phyloP scores from a whole-genome alignment of 2,329 filamentous ascomycete genomes.

The Neonectria magnoliae region DNA sequence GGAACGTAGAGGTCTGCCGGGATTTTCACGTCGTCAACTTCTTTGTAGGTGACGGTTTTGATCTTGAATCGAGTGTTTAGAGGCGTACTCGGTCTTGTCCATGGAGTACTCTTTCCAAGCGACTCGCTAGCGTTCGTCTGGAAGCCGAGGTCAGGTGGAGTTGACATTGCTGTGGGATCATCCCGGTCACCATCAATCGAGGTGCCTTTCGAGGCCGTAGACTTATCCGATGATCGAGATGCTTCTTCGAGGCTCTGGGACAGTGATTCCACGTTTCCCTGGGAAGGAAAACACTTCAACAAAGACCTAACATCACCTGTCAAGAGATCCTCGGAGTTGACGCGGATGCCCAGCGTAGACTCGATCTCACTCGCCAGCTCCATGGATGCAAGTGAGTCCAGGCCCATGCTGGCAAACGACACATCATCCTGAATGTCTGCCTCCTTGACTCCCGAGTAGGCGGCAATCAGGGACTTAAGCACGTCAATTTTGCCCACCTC shows the following conservation, averaged over 20 bases:
- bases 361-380: constrained; percentile 32
- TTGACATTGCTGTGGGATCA: constrained; percentile 23
- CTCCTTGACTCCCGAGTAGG: constrained; percentile 29
- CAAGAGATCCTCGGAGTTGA: constrained; percentile 25
- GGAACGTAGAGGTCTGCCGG: constrained; percentile 30
- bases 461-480: constrained; percentile 20
- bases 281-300: constrained; percentile 1
- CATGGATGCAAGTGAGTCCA: constrained; percentile 33
- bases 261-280: background rate
- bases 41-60: constrained; percentile 28
- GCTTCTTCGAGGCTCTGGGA: constrained; percentile 1
- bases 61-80: constrained; percentile 24
- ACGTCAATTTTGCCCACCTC: constrained; percentile 3
- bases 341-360: constrained; percentile 23
- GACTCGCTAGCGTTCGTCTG: background rate
- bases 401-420: constrained; percentile 26
- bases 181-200: constrained; percentile 9
- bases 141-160: constrained; percentile 12
- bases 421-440: constrained; percentile 28
- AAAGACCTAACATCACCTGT: constrained; percentile 16
- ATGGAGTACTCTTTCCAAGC: constrained; percentile 17
- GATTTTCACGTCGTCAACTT: constrained; percentile 26
- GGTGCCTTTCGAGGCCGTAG: background rate
- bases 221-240: constrained; percentile 12
- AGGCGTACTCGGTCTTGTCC: constrained; percentile 7